Conservation (phyloP, 2,329 filamentous ascomycete genomes). For the Zalaria obscura region DNA sequence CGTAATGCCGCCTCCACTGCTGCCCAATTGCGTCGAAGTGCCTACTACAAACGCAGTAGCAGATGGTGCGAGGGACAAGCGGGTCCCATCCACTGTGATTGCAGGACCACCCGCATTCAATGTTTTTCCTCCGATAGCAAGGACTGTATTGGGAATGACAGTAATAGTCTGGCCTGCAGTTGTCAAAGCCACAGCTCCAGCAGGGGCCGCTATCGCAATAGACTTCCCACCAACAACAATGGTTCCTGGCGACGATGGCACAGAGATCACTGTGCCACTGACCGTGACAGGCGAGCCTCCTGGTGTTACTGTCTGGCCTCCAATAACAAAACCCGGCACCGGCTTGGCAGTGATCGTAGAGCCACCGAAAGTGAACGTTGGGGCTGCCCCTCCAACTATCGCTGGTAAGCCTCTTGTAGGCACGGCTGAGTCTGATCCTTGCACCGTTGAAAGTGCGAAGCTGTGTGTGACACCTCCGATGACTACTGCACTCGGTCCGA, state of each 20-base stretch:
- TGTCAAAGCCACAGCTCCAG: background rate
- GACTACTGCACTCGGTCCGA: conserved; percentile 9
- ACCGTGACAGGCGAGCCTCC: conserved; percentile 14
- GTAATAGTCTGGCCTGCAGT: conserved; percentile 6
- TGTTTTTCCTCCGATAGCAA: conserved; percentile 20
- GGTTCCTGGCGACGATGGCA: conserved; percentile 5
- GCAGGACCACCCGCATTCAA: conserved; percentile 20
- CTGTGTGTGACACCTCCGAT: conserved; percentile 3
- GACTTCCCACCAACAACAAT: conserved; percentile 11
- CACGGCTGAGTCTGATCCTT: background rate
- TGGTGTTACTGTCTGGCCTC: conserved; percentile 12
- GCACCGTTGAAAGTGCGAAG: conserved; percentile 1
- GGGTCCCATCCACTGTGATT: conserved; percentile 22
- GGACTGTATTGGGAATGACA: conserved; percentile 17
- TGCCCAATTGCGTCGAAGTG: conserved; percentile 7
- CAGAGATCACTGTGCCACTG: conserved; percentile 9
- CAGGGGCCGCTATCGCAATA: background rate
- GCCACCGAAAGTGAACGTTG: conserved; percentile 4
- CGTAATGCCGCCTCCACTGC: conserved; percentile 12
- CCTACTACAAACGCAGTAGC: conserved; percentile 22
- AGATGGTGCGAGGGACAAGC: conserved; percentile 16
- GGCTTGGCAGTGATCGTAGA: conserved; percentile 9
- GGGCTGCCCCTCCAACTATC: background rate
- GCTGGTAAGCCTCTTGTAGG: background rate
- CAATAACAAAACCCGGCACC: conserved; percentile 12